Evolutionary conservation across 495 filamentous ascomycete species (phyloP).

Genomic region (Aspergillus diversus): DNA sequence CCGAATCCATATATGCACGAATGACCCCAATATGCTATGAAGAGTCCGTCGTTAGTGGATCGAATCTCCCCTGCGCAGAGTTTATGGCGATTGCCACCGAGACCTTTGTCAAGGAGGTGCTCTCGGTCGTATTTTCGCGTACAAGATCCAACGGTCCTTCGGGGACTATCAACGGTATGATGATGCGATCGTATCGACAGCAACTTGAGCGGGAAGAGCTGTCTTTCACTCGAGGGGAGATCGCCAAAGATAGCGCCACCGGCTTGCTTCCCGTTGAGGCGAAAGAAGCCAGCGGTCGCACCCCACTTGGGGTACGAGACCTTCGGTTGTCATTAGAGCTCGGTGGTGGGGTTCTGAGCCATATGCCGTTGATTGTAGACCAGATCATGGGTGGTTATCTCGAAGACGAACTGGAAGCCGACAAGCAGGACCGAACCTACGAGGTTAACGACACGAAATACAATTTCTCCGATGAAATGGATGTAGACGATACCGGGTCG

Average conservation of each 20-base stretch:
- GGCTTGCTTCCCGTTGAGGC: slow-evolving; percentile 79
- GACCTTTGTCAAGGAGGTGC: slow-evolving; percentile 86
- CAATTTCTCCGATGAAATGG: slow-evolving; percentile 58
- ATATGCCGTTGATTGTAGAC: slow-evolving; percentile 75
- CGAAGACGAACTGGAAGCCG: slow-evolving; percentile 73
- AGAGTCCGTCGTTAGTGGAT: slow-evolving; percentile 76
- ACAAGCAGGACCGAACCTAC: slow-evolving; percentile 51
- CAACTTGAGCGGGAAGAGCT: slow-evolving; percentile 75
- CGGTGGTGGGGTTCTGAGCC: slow-evolving; percentile 70
- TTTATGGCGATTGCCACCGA: slow-evolving; percentile 91
- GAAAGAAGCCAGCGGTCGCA: slow-evolving; percentile 65
- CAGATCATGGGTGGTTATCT: slow-evolving; percentile 72
- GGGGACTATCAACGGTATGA: slow-evolving; percentile 68
- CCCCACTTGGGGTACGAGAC: slow-evolving; percentile 76
- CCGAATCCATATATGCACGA: slow-evolving; percentile 73
- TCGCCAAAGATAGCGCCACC: slow-evolving; percentile 63
- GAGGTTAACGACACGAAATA: slow-evolving; percentile 47
- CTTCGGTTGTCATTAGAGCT: slow-evolving; percentile 74
- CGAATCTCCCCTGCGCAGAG: slow-evolving; percentile 71
- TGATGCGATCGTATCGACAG: slow-evolving; percentile 75
- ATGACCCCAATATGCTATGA: slow-evolving; percentile 97
- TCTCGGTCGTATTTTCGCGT: slow-evolving; percentile 76
- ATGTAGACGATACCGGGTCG: slow-evolving; percentile 65
- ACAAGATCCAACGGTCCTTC: slow-evolving; percentile 80
- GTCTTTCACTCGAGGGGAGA: slow-evolving; percentile 65